Evolutionary conservation across 2,329 filamentous ascomycete genomes (phyloP), one percentile per base, ranked within the genome.

Genomic region (Colletotrichum horii): DNA sequence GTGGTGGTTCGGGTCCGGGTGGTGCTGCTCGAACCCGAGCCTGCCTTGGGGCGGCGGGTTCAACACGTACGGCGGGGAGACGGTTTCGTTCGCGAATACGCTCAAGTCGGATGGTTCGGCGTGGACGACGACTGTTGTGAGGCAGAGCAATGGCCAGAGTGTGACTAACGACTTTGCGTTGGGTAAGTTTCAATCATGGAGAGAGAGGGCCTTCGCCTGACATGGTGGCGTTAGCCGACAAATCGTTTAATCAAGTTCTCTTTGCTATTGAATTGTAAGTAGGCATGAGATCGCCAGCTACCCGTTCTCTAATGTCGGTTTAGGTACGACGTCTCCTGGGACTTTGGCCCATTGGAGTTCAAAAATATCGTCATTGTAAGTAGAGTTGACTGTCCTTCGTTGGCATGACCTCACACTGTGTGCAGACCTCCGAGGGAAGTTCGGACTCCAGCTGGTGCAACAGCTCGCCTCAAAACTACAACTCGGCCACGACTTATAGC

Each of bases 1-100:
- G 2, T 85, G 84, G 84, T 84, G 83, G 83, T 84, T 86, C 65
- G 83, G 82, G 6, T 80, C 79, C 16, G 84, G 84, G 2, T 85
- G 83, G 84, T 85, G 84, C 71, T 85, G 83, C 75, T 81, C 79
- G 8, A 85, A 85, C 60, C 84, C 84, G 1, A 81, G 73, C 55
- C 76, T 85, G 38, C 80, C 82, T 1, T 85, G 83, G 83, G 84
- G 84, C 12, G 78, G 79, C 65, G 84, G 83, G 12, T 85, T 85
- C 77, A 83, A 84, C 76, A 82, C 80, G 0, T 81, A 81, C 30
- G 75, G 73, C 8, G 79, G 79, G 26, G 83, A 84, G 66, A 82
- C 79, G 48, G 79, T 85, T 26, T 74, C 77, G 9, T 84, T 83
- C 56, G 74, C 22, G 4, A 58, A 58, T 62, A 61, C 74, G 16